Evolutionary conservation across 441 rosid species (phyloP).

Genomic region (Cnidoscolus chayamansa): DNA sequence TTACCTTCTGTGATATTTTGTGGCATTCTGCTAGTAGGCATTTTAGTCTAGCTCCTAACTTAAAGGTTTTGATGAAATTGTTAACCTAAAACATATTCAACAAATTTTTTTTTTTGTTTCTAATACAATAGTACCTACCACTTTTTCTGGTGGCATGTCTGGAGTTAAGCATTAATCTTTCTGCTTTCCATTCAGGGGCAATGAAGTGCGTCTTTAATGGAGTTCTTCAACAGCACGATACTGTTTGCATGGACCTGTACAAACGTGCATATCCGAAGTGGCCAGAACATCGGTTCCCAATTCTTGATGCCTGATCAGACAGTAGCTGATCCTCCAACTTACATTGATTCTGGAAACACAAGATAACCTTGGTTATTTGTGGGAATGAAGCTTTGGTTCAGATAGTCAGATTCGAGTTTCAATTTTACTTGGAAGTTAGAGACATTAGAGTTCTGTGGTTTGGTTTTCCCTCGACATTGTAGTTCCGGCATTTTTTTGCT

Average conservation of each 20-base stretch:
- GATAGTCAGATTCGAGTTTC: conserved; percentile 37
- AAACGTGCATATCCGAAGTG: conserved; percentile 91
- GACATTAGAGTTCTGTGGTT: conserved; percentile 19
- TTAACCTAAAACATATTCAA: too few relatives aligned
- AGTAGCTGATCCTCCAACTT: not conserved
- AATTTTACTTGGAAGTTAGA: conserved; percentile 24
- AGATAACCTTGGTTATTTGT: conserved; percentile 20
- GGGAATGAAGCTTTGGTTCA: conserved; percentile 91
- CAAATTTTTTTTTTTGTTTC: too few relatives aligned
- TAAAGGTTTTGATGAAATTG: not conserved
- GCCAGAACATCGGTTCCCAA: conserved; percentile 69
- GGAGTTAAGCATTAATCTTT: not conserved
- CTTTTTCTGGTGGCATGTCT: not conserved
- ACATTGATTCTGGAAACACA: conserved; percentile 11
- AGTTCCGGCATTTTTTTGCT: not conserved
- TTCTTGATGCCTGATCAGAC: conserved; percentile 43
- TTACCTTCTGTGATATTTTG: not conserved
- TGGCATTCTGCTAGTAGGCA: not conserved
- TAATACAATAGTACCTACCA: not conserved
- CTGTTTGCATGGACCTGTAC: conserved; percentile 82
- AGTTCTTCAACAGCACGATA: conserved; percentile 79
- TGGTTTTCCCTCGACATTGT: conserved; percentile 7
- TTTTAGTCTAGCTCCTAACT: not conserved
- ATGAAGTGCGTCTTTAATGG: conserved; percentile 89
- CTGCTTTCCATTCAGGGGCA: conserved; percentile 53